These are phyloP conservation scores for Ascoidea rubescens DNA, from an alignment of 805 yeast genomes.

Conservation along the genomic window DNA sequence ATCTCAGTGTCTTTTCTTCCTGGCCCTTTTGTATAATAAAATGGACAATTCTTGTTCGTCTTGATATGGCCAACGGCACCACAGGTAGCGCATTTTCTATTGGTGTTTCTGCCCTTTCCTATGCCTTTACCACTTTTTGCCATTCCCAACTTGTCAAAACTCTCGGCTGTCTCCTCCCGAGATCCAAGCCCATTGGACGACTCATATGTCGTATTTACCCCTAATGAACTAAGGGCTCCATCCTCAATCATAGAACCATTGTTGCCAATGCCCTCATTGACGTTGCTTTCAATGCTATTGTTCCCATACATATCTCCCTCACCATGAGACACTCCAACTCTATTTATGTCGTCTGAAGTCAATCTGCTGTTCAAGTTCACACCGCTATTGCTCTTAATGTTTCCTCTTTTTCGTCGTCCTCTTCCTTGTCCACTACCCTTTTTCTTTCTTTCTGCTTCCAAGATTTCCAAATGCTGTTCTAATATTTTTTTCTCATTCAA, in stretches of 20 bases:
- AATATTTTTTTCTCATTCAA: constrained; percentile 74
- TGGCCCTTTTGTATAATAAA: constrained; percentile 40
- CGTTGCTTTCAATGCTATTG: constrained; percentile 7
- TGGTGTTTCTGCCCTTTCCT: constrained; percentile 59
- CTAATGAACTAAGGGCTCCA: too few relatives aligned
- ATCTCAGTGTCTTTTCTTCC: not conserved
- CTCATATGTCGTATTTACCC: too few relatives aligned
- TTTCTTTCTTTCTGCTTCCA: constrained; percentile 33
- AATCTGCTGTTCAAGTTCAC: too few relatives aligned
- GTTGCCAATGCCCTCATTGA: not conserved
- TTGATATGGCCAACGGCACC: constrained; percentile 92
- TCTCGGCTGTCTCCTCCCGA: constrained; percentile 20
- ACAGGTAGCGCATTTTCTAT: constrained; percentile 85
- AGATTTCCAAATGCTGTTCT: constrained; percentile 71
- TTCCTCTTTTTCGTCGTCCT: constrained; percentile 43
- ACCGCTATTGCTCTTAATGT: constrained; percentile 23
- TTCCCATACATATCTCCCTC: too few relatives aligned
- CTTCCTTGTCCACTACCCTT: constrained; percentile 26
- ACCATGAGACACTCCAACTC: too few relatives aligned
- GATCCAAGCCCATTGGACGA: not conserved
- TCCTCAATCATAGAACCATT: not conserved
- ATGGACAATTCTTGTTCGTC: constrained; percentile 85
- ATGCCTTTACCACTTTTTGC: constrained; percentile 39
- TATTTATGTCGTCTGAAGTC: too few relatives aligned
- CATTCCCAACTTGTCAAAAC: constrained; percentile 15